These are phyloP conservation scores for Coleophoma eucalyptorum DNA, from an alignment of 2,329 filamentous ascomycete genomes.

Conservation along the genomic window DNA sequence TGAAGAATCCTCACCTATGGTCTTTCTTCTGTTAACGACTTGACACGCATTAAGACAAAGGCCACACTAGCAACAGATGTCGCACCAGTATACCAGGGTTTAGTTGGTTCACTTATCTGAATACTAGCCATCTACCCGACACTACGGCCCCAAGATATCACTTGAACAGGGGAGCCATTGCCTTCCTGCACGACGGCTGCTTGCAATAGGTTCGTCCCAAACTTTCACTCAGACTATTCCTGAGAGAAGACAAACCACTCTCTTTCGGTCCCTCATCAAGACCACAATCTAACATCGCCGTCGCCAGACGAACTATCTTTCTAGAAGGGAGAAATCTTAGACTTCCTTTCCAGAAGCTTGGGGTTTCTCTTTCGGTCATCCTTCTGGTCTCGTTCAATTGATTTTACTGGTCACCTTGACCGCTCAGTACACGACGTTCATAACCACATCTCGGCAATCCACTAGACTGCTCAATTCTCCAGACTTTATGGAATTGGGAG, in stretches of 20 bases:
- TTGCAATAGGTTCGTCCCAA: constrained; percentile 32
- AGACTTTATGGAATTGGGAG: too few relatives aligned
- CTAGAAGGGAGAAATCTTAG: constrained; percentile 18
- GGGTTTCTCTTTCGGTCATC: constrained; percentile 15
- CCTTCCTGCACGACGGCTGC: constrained; percentile 25
- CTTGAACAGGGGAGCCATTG: constrained; percentile 16
- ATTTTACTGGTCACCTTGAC: constrained; percentile 1
- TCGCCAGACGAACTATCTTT: constrained; percentile 21
- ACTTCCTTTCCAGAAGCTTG: constrained; percentile 24
- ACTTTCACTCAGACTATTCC: constrained; percentile 20
- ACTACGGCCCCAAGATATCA: constrained; percentile 23
- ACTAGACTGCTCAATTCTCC: too few relatives aligned
- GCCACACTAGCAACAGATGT: constrained; percentile 17
- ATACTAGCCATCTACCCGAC: constrained; percentile 9
- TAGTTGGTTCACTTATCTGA: not conserved
- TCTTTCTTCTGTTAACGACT: constrained; percentile 14
- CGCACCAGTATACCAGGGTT: constrained; percentile 16
- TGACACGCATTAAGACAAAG: constrained; percentile 22
- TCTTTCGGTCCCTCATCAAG: constrained; percentile 21
- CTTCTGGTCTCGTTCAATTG: constrained; percentile 5
- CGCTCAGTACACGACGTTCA: not conserved
- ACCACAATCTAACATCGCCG: constrained; percentile 17
- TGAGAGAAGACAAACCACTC: constrained; percentile 26
- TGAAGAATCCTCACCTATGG: constrained; percentile 3
- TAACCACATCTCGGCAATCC: constrained; percentile 1